phyloP scores from a whole-genome alignment of 208 protist genomes.

The Leishmania mexicana region DNA sequence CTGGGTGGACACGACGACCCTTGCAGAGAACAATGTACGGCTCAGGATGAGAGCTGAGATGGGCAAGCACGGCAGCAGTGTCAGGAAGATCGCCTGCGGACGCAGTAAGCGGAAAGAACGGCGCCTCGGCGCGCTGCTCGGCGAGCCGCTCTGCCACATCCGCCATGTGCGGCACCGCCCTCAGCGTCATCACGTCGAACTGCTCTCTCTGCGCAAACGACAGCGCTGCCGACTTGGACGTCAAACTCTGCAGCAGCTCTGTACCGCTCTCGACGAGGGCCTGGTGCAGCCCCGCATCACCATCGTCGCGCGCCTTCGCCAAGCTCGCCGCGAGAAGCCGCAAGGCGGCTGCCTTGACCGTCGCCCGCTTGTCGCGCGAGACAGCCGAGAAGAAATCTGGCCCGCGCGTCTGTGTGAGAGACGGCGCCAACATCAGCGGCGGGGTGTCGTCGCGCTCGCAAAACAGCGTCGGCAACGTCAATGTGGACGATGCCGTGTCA shows the following conservation, averaged over 20 bases:
- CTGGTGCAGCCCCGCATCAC: constrained; percentile 30
- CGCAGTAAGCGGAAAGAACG: constrained; percentile 16
- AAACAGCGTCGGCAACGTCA: constrained; percentile 7
- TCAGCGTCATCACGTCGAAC: constrained; percentile 49
- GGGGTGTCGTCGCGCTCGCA: constrained; percentile 37
- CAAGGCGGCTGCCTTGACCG: constrained; percentile 45
- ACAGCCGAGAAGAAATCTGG: constrained; percentile 83
- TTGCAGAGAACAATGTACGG: constrained; percentile 32
- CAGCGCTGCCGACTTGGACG: constrained; percentile 47
- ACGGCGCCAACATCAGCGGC: constrained; percentile 15
- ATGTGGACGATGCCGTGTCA: neutral
- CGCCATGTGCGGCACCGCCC: constrained; percentile 35
- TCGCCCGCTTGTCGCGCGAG: constrained; percentile 40
- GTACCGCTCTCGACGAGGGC: constrained; percentile 70
- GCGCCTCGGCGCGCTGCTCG: constrained; percentile 11
- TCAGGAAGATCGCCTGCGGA: constrained; percentile 20
- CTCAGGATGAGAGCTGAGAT: constrained; percentile 13
- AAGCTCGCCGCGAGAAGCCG: constrained; percentile 44
- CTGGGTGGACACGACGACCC: constrained; percentile 47
- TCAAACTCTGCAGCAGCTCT: constrained; percentile 61
- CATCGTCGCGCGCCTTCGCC: constrained; percentile 16
- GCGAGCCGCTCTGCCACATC: constrained; percentile 50
- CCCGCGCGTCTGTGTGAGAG: constrained; percentile 36
- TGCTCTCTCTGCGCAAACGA: constrained; percentile 39
- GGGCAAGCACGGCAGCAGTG: constrained; percentile 18